Evolutionary conservation across 371 early-diverging fungal genomes (phyloP), one percentile per base, ranked within the genome.

Genomic region (Rhizopus sp.): DNA sequence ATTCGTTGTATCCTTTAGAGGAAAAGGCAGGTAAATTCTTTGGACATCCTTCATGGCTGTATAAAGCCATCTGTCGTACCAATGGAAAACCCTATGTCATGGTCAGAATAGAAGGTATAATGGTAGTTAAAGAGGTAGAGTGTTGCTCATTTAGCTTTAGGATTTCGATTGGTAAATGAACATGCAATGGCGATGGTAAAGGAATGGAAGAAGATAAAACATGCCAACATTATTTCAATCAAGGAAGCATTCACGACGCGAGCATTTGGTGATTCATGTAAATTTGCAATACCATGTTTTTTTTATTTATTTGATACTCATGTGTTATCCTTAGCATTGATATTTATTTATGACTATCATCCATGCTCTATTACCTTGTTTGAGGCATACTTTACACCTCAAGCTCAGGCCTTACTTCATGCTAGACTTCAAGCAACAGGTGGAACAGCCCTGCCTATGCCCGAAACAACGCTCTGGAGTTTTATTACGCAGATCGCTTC

Each of bases 221-320:
- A 92, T 69, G 84, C 92, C 16, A 89, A 85, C 59, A 78, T 94
- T 54, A 90, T 92, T 6, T 85, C 85, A 7, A 81, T 95, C 16
- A 78, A 85, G 17, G 95, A 95, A 69, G 96, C 92, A 6, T 95
- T 96, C 63, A 93, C 95, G 0, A 95, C 95, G 8, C 88, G 88
- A 34, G 91, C 91, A 5, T 96, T 96, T 83, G 93, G 93, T 8
- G 96, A 96, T 70, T 83, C 87, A 62, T 95, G 90, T 87, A 71
- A 64, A 78, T 5, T 9, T 7, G 9, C 39, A 7, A 39, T 12
- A 13, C 0, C 4, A 29, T 7, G 16, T 16, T 17, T 12, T 16
- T n/a, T 16, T 13, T n/a, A n/a, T 49, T 7, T 32, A 23, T 16
- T 23, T n/a, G 48, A 29, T 35, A 16, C 30, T 55, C 17, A 44